Evolutionary conservation across 2,329 filamentous ascomycete species (phyloP).

Genomic region (Aphanocladium album): DNA sequence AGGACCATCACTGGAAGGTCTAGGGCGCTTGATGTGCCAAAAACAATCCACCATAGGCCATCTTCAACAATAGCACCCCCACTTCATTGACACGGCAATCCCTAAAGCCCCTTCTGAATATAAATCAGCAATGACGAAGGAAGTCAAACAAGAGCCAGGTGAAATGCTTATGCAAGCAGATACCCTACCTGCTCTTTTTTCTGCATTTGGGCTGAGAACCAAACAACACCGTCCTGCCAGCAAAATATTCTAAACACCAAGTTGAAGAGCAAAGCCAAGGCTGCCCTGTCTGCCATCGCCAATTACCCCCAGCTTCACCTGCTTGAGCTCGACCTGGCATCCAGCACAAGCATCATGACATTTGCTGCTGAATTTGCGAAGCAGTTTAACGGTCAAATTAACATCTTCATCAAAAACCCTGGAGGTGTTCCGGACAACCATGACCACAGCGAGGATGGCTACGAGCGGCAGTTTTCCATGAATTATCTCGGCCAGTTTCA

Average conservation of each 20-base stretch:
- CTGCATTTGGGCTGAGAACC: too few relatives aligned
- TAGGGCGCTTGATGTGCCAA: neutral
- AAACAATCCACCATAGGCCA: too few relatives aligned
- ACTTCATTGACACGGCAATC: too few relatives aligned
- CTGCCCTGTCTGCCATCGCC: conserved; percentile 20
- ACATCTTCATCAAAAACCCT: conserved; percentile 23
- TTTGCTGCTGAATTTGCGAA: conserved; percentile 18
- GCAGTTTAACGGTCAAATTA: conserved; percentile 14
- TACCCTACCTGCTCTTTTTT: too few relatives aligned
- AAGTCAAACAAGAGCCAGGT: too few relatives aligned
- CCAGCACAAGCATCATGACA: conserved; percentile 24
- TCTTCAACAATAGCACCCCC: too few relatives aligned
- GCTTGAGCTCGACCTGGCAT: conserved; percentile 27
- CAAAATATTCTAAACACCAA: too few relatives aligned
- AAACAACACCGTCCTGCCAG: too few relatives aligned
- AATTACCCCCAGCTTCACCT: conserved; percentile 24
- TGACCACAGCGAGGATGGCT: conserved; percentile 32
- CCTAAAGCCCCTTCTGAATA: too few relatives aligned
- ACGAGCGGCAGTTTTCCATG: conserved; percentile 39
- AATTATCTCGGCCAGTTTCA: conserved; percentile 45
- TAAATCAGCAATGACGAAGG: too few relatives aligned
- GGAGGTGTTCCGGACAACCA: conserved; percentile 31
- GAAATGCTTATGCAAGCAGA: too few relatives aligned
- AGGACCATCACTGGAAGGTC: neutral
- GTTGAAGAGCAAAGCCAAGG: conserved; percentile 30